Conservation (phyloP, 805 yeast genomes). For the Candida lessepsii region DNA sequence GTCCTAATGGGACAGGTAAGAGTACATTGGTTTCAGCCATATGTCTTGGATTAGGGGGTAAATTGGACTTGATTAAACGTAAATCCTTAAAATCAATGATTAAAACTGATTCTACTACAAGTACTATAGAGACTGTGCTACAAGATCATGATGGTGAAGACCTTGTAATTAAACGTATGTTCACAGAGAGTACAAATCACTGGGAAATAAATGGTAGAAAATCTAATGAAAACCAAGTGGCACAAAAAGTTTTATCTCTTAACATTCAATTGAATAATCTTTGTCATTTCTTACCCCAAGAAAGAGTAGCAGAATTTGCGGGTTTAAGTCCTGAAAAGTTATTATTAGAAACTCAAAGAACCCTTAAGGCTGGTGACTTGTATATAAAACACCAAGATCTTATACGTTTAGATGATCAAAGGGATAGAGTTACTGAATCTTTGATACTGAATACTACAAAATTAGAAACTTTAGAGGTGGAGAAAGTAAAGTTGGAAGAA, state of each 20-base stretch:
- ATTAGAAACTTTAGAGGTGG: constrained; percentile 32
- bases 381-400: constrained; percentile 56
- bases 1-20: constrained; percentile 97
- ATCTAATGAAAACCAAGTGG: constrained; percentile 46
- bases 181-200: constrained; percentile 46
- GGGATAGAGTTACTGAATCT: constrained; percentile 25
- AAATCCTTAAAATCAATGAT: constrained; percentile 67
- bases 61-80: constrained; percentile 69
- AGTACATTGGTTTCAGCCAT: constrained; percentile 91
- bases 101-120: constrained; percentile 57
- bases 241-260: constrained; percentile 42
- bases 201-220: constrained; percentile 50
- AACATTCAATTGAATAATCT: constrained; percentile 87
- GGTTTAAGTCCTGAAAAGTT: constrained; percentile 72
- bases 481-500: constrained; percentile 39
- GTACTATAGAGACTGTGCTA: constrained; percentile 49
- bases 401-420: constrained; percentile 46
- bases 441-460: constrained; percentile 28
- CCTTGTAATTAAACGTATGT: constrained; percentile 44
- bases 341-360: constrained; percentile 74
- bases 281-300: constrained; percentile 95
- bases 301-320: constrained; percentile 90
- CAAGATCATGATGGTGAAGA: constrained; percentile 36
- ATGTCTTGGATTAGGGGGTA: constrained; percentile 85
- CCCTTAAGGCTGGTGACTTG: constrained; percentile 64